Conservation (phyloP, 352 stramenopile species). For the Pythium scleroteichum region DNA sequence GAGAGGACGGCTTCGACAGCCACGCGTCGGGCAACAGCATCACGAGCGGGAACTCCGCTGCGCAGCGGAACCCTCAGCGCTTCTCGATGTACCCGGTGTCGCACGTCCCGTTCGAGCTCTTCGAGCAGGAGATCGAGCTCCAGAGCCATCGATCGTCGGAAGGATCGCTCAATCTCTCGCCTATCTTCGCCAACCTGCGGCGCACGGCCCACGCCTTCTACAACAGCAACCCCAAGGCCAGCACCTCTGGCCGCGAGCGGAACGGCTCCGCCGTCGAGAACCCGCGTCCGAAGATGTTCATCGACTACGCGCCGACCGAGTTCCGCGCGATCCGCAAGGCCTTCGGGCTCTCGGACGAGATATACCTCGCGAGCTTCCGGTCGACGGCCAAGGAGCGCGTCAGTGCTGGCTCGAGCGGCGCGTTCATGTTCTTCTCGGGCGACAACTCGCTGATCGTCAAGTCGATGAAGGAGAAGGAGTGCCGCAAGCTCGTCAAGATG, state of each 20-base stretch:
- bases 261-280: constrained; percentile 31
- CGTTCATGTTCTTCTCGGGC: constrained; percentile 92
- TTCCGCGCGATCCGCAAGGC: constrained; percentile 63
- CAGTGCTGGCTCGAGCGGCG: constrained; percentile 77
- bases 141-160: constrained; percentile 46
- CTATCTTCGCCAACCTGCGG: constrained; percentile 50
- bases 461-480: constrained; percentile 79
- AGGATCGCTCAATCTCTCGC: constrained; percentile 30
- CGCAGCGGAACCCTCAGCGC: constrained; percentile 11
- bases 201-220: constrained; percentile 43
- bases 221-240: constrained; percentile 36
- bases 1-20: constrained; percentile 6
- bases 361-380: constrained; percentile 71
- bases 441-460: constrained; percentile 91
- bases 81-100: constrained; percentile 72
- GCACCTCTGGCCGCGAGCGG: constrained; percentile 7
- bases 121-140: constrained; percentile 75
- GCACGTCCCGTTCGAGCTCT: constrained; percentile 75
- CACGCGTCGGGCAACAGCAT: constrained; percentile 9
- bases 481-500: constrained; percentile 69
- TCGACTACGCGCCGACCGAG: constrained; percentile 70
- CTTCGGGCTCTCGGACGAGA: constrained; percentile 67
- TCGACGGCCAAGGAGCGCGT: constrained; percentile 79
- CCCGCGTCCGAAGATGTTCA: constrained; percentile 70
- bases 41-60: not conserved